Base-by-base conservation (phyloP, 2,329 filamentous ascomycete species). In the Spiromastix sp. region DNA sequence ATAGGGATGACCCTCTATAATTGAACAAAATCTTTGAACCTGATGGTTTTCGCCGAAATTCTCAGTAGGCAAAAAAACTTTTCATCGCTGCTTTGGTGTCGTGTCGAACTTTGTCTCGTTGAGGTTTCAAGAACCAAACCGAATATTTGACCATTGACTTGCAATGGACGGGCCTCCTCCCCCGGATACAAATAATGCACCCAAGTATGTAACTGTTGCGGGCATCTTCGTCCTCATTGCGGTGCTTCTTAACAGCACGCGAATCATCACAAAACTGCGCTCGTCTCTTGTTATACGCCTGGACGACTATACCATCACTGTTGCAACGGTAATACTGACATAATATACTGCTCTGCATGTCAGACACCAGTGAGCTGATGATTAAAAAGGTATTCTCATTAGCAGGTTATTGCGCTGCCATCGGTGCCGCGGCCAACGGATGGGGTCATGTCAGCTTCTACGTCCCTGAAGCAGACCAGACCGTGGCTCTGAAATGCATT, bases 301-400 rank as follows among this genome's bases (percentile, higher is more conserved):
- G 21, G 19, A 25, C 10, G 32, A 34, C 17, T 34, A 34, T 27
- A 17, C 27, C 18, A 34, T 34, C 18, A n/a, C 15, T 27, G 22
- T 26, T 34, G 32, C 20, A 10, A 12, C 11, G 22, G 32, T 34
- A 27, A 16, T 20, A 26, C 26, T 24, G 24, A 12, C 13, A 11
- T 6, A 5, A 15, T n/a, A n/a, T 21, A n/a, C 21, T 6, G 5
- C 10, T 7, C 18, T n/a, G 4, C 18, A n/a, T n/a, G 12, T 8
- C 11, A 24, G 21, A 33, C 6, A 13, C 8, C 18, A 12, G 21
- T 15, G 5, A 17, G 17, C 4, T 26, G 22, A 13, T 34, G 12
- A 34, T n/a, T 5, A 16, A 16, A 5, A 17, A 34, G 32, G 5
- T 27, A 15, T 27, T 34, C 9, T 34, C 32, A 9, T 25, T 34